A percentile compares a stretch with the other conserved stretches of the same genome.
These are phyloP conservation scores for Phaeosphaeria sp. DNA, from an alignment of 2,329 filamentous ascomycete species.

Conservation along the genomic window DNA sequence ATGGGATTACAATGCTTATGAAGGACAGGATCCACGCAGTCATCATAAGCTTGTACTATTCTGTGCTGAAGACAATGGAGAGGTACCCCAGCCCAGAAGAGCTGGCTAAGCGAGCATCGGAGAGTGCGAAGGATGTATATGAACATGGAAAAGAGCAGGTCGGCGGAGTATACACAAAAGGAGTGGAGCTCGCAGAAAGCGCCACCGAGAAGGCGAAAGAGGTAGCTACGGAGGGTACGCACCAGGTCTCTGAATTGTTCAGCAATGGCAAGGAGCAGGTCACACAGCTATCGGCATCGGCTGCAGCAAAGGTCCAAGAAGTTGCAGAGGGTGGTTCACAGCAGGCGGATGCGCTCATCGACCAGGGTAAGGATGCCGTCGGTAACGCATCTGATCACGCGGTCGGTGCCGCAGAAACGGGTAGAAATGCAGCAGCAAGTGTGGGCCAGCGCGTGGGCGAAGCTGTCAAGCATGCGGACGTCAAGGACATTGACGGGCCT, in stretches of 20 bases:
- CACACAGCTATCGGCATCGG: conserved; percentile 15
- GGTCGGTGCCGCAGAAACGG: conserved; percentile 19
- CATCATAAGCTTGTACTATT: conserved; percentile 75
- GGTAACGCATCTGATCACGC: conserved; percentile 16
- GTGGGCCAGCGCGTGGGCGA: conserved; percentile 24
- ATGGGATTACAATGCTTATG: conserved; percentile 85
- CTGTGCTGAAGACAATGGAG: conserved; percentile 60
- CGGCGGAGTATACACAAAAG: conserved; percentile 26
- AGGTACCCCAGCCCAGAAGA: conserved; percentile 51
- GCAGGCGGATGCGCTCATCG: conserved; percentile 7
- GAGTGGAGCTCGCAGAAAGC: conserved; percentile 32
- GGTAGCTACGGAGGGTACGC: conserved; percentile 29
- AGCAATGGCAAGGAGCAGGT: conserved; percentile 35
- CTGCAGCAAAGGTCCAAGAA: conserved; percentile 12
- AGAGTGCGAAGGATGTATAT: conserved; percentile 38
- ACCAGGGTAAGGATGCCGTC: conserved; percentile 29
- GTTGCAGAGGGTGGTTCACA: conserved; percentile 10
- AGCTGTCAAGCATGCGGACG: conserved; percentile 18
- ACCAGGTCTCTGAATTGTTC: conserved; percentile 33
- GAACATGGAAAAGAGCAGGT: conserved; percentile 41
- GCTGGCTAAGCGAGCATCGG: conserved; percentile 40
- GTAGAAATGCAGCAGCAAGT: conserved; percentile 19
- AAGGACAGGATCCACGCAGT: conserved; percentile 79
- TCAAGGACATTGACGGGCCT: conserved; percentile 24
- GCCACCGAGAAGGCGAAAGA: conserved; percentile 36